Evolutionary conservation across 805 yeast genomes (phyloP).

Genomic region (Limtongozyma cylindracea): DNA sequence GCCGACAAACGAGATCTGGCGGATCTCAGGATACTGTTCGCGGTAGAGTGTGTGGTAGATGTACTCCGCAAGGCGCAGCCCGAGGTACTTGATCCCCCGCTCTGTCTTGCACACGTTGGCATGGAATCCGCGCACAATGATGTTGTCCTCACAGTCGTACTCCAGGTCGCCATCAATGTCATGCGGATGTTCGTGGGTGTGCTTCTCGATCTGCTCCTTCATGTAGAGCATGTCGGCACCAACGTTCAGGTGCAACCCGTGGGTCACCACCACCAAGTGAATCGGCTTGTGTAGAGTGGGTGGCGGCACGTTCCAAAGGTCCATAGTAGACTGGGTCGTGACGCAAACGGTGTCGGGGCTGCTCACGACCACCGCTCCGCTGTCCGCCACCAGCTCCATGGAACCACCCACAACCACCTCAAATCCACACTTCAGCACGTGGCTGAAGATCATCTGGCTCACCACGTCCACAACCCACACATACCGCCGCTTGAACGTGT

Average conservation of each 20-base stretch:
- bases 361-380: too few species aligned
- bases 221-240: conserved; percentile 18
- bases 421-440: too few species aligned
- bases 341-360: too few species aligned
- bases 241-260: conserved; percentile 16
- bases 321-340: conserved; percentile 3
- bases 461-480: conserved; percentile 64
- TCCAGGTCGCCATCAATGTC: too few species aligned
- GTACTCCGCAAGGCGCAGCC: conserved; percentile 8
- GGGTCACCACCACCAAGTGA: conserved; percentile 15
- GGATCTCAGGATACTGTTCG: conserved; percentile 2
- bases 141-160: conserved; percentile 10
- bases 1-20: conserved; percentile 12
- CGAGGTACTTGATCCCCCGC: conserved; percentile 12
- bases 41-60: conserved; percentile 7
- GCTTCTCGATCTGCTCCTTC: conserved; percentile 7
- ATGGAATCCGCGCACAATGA: conserved; percentile 11
- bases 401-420: too few species aligned
- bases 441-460: conserved; percentile 57
- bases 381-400: too few species aligned
- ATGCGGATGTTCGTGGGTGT: too few species aligned
- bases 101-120: conserved; percentile 17
- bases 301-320: conserved; percentile 8
- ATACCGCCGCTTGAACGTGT: conserved; percentile 29
- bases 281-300: conserved; percentile 7